A percentile compares a stretch with the other conserved stretches of the same genome.
These are phyloP conservation scores for Miamiensis avidus DNA, from an alignment of 169 alveolate species.

Conservation along the genomic window DNA sequence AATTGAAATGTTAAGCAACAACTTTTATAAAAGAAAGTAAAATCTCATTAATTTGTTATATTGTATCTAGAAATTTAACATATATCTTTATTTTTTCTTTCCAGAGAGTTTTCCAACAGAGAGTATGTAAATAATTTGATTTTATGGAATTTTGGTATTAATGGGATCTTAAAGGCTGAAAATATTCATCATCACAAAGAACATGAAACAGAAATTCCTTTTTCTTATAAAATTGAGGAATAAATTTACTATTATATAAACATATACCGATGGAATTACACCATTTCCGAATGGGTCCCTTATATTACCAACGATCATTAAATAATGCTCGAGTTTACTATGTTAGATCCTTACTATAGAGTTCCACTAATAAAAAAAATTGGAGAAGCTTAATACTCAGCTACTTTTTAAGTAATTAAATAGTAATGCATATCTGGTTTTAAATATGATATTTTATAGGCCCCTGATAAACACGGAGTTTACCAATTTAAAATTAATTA, in stretches of 20 bases:
- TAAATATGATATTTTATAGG: not conserved
- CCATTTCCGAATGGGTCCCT: constrained; percentile 29
- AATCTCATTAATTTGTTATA: not conserved
- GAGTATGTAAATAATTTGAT: constrained; percentile 13
- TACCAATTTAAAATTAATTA: constrained; percentile 39
- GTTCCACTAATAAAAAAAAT: constrained; percentile 23
- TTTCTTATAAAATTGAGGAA: constrained; percentile 40
- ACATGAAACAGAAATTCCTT: constrained; percentile 24
- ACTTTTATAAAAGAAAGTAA: constrained; percentile 19
- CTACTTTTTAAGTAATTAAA: constrained; percentile 25
- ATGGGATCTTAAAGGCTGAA: constrained; percentile 37
- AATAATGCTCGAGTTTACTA: constrained; percentile 35
- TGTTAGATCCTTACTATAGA: constrained; percentile 51
- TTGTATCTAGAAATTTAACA: not conserved
- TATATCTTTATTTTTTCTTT: not conserved
- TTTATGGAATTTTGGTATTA: constrained; percentile 35
- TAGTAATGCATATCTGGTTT: not conserved
- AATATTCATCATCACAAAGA: constrained; percentile 35
- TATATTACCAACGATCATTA: constrained; percentile 34
- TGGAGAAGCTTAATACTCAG: constrained; percentile 19
- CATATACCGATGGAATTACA: constrained; percentile 21
- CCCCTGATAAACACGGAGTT: constrained; percentile 50
- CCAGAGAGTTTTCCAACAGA: constrained; percentile 13
- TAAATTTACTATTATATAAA: constrained; percentile 39
- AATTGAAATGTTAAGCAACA: constrained; percentile 41